phyloP scores from a whole-genome alignment of 2,329 filamentous ascomycete genomes.

The Sphaerulina vaccinii region DNA sequence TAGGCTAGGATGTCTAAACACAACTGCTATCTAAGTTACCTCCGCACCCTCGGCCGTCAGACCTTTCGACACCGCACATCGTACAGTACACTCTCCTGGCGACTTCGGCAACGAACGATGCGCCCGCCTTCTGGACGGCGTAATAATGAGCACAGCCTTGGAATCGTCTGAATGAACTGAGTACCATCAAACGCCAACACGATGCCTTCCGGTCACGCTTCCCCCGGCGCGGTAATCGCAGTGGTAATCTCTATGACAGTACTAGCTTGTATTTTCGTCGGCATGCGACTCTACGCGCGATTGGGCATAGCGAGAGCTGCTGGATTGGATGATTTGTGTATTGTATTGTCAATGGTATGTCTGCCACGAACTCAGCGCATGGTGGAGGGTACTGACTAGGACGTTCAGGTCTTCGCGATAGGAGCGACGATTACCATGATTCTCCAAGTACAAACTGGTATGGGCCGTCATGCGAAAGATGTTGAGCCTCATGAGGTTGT shows the following conservation, averaged over 20 bases:
- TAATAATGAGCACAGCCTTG: too few species aligned
- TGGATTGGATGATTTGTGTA: slow-evolving; percentile 29
- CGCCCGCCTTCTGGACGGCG: too few species aligned
- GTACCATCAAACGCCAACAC: too few species aligned
- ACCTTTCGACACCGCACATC: too few species aligned
- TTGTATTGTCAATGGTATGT: slow-evolving; percentile 23
- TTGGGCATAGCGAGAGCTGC: slow-evolving; percentile 24
- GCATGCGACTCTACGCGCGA: slow-evolving; percentile 26
- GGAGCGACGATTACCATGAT: slow-evolving; percentile 22
- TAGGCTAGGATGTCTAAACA: too few species aligned
- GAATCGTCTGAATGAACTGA: too few species aligned
- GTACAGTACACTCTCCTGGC: too few species aligned
- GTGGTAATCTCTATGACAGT: slow-evolving; percentile 25
- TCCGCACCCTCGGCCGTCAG: too few species aligned
- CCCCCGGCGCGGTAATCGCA: slow-evolving; percentile 21
- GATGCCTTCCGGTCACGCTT: slow-evolving; percentile 27
- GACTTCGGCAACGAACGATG: too few species aligned
- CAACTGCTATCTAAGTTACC: too few species aligned
- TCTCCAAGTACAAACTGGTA: slow-evolving; percentile 26
- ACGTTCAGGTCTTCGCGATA: slow-evolving; percentile 18
- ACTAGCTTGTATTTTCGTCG: slow-evolving; percentile 22
- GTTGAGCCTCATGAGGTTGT: slow-evolving; percentile 16
- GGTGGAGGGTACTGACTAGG: background rate
- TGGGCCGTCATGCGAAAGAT: slow-evolving; percentile 22
- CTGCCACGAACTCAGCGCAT: background rate